Base-by-base conservation (phyloP, 306 rosid genomes). In the Fagus crenata region DNA sequence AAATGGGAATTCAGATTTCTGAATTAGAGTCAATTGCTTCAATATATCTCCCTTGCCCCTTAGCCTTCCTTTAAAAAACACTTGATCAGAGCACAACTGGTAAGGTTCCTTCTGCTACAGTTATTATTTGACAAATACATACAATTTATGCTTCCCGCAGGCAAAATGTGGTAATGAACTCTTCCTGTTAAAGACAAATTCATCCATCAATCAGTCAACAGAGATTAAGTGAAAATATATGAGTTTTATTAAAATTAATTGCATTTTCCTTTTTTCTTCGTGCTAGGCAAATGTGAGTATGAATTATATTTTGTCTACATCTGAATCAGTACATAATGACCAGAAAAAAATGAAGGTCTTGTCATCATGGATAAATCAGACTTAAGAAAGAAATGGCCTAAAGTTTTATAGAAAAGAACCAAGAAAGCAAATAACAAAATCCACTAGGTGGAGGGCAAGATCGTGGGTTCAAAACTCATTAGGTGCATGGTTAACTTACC, bases 121-220 rank as follows among this genome's bases (percentile, higher is more conserved):
- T 15, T 76, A 58, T 8, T 51, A 51, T 51, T 51, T 51, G 54
- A 12, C 4, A 17, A 51, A 11, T 59, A 56, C 41, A 32, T 33
- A 33, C 37, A 33, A 63, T 63, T 36, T 63, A 63, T 63, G 22
- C 69, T 63, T 4, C 41, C 68, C 22, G 41, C 37, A 39, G 72
- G 79, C 36, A 37, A 37, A 67, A 72, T 46, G 69, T 35, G 76
- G 78, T 42, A 11, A 59, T 13, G 75, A 71, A 69, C 4, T 22
- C 67, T 77, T 77, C 14, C 53, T 74, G 77, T 59, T 40, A 68
- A 75, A 71, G 75, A 83, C 81, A 76, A 22, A 22, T 56, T 82
- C 56, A 56, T 7, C 70, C 28, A 65, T 65, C 22, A 37, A 46
- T 64, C 42, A 5, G 68, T 17, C 41, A 61, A 9, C 51, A 46